Percentiles rank a stretch among this genome's conserved stretches.
These are phyloP conservation scores for Boletus reticuloceps DNA, from an alignment of 768 basidiomycete genomes.

Conservation along the genomic window DNA sequence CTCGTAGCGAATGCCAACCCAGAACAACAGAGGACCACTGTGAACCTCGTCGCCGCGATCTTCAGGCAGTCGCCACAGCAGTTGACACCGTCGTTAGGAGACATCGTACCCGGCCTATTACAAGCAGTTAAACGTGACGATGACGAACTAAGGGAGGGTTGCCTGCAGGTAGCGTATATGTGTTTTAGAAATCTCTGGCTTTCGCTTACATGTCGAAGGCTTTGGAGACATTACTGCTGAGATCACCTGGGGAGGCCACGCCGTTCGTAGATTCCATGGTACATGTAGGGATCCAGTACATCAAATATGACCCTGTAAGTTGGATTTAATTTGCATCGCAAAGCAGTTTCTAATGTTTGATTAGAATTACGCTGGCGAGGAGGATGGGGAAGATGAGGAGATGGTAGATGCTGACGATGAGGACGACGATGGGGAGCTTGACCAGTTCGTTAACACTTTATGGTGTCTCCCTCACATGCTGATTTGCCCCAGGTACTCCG, in stretches of 20 bases:
- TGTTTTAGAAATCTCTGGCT: neutral
- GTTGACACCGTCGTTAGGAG: slow-evolving; percentile 55
- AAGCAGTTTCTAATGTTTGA: slow-evolving; percentile 8
- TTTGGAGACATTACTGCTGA: slow-evolving; percentile 78
- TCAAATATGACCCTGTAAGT: slow-evolving; percentile 90
- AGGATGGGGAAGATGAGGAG: slow-evolving; percentile 62
- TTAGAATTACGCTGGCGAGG: slow-evolving; percentile 74
- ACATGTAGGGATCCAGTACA: slow-evolving; percentile 67
- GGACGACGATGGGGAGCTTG: slow-evolving; percentile 79
- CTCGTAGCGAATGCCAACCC: slow-evolving; percentile 49
- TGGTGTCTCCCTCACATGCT: neutral
- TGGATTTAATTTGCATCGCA: neutral
- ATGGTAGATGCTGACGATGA: slow-evolving; percentile 63
- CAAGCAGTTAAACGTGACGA: slow-evolving; percentile 71
- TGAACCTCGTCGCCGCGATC: slow-evolving; percentile 77
- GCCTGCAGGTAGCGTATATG: slow-evolving; percentile 56
- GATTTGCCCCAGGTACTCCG: slow-evolving; percentile 68
- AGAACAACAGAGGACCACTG: slow-evolving; percentile 74
- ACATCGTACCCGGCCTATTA: slow-evolving; percentile 70
- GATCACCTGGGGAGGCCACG: slow-evolving; percentile 80
- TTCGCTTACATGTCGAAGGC: slow-evolving; percentile 41
- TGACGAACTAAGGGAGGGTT: slow-evolving; percentile 79
- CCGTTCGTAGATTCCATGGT: slow-evolving; percentile 68
- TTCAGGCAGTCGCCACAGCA: slow-evolving; percentile 70
- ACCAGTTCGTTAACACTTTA: slow-evolving; percentile 52